Evolutionary conservation across 2,329 filamentous ascomycete species (phyloP).

Genomic region (Phialophora expanda): DNA sequence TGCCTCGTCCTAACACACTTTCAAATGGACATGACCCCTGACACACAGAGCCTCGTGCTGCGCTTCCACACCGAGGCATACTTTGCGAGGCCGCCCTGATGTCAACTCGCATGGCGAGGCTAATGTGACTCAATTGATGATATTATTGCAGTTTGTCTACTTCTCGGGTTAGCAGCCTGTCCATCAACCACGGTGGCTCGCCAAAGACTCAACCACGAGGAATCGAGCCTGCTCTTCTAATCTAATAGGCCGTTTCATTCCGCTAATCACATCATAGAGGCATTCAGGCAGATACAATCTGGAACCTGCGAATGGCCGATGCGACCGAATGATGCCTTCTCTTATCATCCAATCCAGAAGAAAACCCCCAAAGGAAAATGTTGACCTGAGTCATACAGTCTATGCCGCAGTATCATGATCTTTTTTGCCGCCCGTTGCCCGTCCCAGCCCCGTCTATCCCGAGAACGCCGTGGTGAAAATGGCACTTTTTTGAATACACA

Average conservation of each 20-base stretch:
- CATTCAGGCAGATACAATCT: conserved; percentile 24
- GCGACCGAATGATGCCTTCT: conserved; percentile 17
- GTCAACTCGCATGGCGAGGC: conserved; percentile 1
- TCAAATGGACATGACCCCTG: not conserved
- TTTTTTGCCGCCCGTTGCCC: conserved; percentile 15
- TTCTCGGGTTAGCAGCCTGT: not conserved
- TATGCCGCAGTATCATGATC: conserved; percentile 31
- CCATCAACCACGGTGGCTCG: not conserved
- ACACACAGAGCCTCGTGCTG: conserved; percentile 14
- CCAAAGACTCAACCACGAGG: not conserved
- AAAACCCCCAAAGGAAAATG: conserved; percentile 32
- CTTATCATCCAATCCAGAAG: conserved; percentile 17
- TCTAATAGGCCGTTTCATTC: conserved; percentile 21
- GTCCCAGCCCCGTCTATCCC: conserved; percentile 33
- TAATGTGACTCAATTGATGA: conserved; percentile 15
- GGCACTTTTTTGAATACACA: conserved; percentile 35
- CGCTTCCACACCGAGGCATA: not conserved
- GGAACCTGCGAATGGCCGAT: conserved; percentile 22
- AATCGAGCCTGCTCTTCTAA: conserved; percentile 3
- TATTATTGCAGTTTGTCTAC: conserved; percentile 28
- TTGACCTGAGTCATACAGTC: conserved; percentile 40
- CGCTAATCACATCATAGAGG: conserved; percentile 16
- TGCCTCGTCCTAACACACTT: not conserved
- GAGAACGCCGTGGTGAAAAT: conserved; percentile 33
- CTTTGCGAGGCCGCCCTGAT: not conserved